phyloP scores from a whole-genome alignment of 148 eudicot species.

The Mesembryanthemum crystallinum region DNA sequence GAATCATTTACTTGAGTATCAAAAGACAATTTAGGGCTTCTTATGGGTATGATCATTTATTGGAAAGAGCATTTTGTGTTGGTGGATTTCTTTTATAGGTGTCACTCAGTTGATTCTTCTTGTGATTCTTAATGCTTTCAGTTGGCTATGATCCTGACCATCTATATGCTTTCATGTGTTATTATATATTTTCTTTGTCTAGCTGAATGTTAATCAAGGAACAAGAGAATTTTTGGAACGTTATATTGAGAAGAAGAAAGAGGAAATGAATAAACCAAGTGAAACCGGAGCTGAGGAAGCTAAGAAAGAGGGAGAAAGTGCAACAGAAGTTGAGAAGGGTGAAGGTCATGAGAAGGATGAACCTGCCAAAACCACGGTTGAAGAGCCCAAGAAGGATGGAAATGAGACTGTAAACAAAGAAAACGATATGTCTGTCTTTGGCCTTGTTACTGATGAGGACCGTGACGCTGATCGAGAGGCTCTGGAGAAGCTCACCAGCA shows the following conservation, averaged over 20 bases:
- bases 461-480: conserved; percentile 68
- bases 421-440: conserved; percentile 55
- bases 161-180: conserved; percentile 7
- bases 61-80: not conserved
- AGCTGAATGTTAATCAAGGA: conserved; percentile 80
- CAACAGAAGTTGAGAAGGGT: conserved; percentile 31
- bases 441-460: conserved; percentile 83
- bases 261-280: conserved; percentile 38
- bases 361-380: conserved; percentile 44
- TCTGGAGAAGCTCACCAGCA: conserved; percentile 56
- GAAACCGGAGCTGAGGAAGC: conserved; percentile 46
- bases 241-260: conserved; percentile 73
- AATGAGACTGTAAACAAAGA: conserved; percentile 52
- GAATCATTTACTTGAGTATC: not conserved
- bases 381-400: conserved; percentile 55
- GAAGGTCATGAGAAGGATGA: conserved; percentile 46
- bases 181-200: conserved; percentile 2
- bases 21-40: not conserved
- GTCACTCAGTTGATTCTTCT: not conserved
- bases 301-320: conserved; percentile 50
- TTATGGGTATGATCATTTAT: not conserved
- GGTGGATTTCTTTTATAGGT: not conserved
- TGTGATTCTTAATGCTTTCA: not conserved
- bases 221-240: conserved; percentile 71
- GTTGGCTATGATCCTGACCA: not conserved